phyloP scores from a whole-genome alignment of 345 rosid species.

The Sonneratia alba region DNA sequence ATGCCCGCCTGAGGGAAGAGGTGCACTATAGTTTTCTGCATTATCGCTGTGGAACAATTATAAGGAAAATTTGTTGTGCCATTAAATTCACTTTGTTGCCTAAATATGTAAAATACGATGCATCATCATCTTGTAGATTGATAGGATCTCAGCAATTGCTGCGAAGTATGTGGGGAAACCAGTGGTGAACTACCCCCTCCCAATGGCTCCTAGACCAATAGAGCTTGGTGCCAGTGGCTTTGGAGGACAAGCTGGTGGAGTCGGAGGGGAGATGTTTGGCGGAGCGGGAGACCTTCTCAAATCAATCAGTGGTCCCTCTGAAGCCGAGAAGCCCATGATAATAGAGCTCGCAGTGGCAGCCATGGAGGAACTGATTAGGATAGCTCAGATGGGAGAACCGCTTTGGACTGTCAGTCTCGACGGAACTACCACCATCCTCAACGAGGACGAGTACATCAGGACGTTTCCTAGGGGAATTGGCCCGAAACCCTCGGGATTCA shows the following conservation, averaged over 20 bases:
- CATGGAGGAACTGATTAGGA: conserved; percentile 74
- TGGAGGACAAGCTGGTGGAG: conserved; percentile 25
- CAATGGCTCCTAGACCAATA: conserved; percentile 51
- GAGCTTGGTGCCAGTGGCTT: conserved; percentile 62
- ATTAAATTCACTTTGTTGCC: neutral
- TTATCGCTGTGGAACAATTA: neutral
- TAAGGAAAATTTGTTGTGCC: neutral
- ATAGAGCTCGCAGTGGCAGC: conserved; percentile 79
- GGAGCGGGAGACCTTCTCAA: conserved; percentile 69
- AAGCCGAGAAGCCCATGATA: conserved; percentile 54
- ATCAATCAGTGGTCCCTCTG: conserved; percentile 41
- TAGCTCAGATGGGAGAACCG: conserved; percentile 74
- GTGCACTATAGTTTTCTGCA: conserved; percentile 18
- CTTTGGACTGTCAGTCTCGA: conserved; percentile 56
- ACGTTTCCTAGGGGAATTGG: conserved; percentile 56
- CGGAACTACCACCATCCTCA: conserved; percentile 30
- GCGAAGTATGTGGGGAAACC: conserved; percentile 98
- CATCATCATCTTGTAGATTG: conserved; percentile 36
- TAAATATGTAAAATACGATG: neutral
- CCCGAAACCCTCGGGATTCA: conserved; percentile 50
- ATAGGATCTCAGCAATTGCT: conserved; percentile 81
- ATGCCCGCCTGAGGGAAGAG: conserved; percentile 86
- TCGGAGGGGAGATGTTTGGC: conserved; percentile 35
- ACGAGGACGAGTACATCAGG: conserved; percentile 59
- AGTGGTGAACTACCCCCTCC: conserved; percentile 53